Evolutionary conservation across 495 filamentous ascomycete genomes (phyloP).

Genomic region (Tetracladium setigerum): DNA sequence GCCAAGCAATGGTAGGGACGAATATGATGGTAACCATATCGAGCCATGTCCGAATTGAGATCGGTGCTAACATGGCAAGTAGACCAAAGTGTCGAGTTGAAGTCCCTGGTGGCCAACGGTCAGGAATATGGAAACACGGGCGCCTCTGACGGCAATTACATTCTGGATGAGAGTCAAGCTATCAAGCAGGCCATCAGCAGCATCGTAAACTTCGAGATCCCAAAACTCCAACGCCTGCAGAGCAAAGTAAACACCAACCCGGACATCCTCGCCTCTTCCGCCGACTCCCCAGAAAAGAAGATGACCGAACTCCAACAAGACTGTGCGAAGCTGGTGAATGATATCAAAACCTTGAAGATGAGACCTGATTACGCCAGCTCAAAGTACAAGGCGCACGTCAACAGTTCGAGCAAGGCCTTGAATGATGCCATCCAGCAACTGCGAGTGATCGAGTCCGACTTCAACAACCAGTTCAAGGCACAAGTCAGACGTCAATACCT

Average conservation of each 20-base stretch:
- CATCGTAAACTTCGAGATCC: too few relatives aligned
- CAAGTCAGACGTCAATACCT: constrained; percentile 84
- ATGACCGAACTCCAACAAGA: too few relatives aligned
- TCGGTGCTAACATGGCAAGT: constrained; percentile 4
- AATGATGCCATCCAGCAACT: constrained; percentile 55
- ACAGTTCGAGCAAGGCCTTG: too few relatives aligned
- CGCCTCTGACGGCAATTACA: constrained; percentile 11
- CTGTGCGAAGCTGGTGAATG: too few relatives aligned
- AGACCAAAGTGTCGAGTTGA: constrained; percentile 57
- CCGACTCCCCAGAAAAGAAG: too few relatives aligned
- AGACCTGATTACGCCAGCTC: too few relatives aligned
- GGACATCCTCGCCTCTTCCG: too few relatives aligned
- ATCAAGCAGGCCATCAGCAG: constrained; percentile 69
- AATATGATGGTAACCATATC: constrained; percentile 38
- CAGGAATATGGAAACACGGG: constrained; percentile 1
- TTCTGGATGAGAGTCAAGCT: constrained; percentile 75
- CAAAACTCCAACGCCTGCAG: too few relatives aligned
- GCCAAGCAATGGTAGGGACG: constrained; percentile 34
- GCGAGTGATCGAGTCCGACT: constrained; percentile 67
- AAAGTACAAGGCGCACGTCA: too few relatives aligned
- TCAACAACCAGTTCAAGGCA: constrained; percentile 66
- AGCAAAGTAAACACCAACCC: too few relatives aligned
- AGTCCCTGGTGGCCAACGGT: constrained; percentile 42
- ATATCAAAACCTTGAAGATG: too few relatives aligned
- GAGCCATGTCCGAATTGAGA: constrained; percentile 32